Percentiles rank a stretch among this genome's conserved stretches.
phyloP scores from a whole-genome alignment of 768 basidiomycete species.

The Tylopilus subfusipes region DNA sequence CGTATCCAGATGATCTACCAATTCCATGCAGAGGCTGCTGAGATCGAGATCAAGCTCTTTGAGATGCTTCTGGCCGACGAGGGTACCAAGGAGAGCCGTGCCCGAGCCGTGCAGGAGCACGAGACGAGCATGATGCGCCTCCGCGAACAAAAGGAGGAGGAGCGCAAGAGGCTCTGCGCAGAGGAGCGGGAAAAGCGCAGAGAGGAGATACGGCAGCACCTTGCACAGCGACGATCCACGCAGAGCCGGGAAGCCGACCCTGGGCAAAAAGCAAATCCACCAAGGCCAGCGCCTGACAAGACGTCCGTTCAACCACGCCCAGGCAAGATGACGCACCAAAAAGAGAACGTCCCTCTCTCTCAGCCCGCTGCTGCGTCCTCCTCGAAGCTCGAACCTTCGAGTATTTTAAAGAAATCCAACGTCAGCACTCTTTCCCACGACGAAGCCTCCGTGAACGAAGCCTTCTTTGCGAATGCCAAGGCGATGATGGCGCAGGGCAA shows the following conservation, averaged over 20 bases:
- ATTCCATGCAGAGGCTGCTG: constrained; percentile 29
- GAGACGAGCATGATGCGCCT: constrained; percentile 32
- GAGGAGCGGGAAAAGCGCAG: constrained; percentile 28
- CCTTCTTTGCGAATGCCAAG: constrained; percentile 26
- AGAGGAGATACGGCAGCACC: constrained; percentile 16
- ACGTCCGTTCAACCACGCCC: constrained; percentile 10
- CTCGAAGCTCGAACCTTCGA: constrained; percentile 22
- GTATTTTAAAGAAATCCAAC: constrained; percentile 23
- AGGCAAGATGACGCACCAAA: constrained; percentile 22
- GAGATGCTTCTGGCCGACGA: constrained; percentile 22
- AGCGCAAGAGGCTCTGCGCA: constrained; percentile 29
- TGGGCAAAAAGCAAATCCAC: constrained; percentile 11
- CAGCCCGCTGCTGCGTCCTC: constrained; percentile 5
- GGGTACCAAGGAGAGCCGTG: constrained; percentile 30
- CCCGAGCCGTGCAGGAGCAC: constrained; percentile 30
- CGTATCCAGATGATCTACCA: constrained; percentile 35
- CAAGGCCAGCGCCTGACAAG: constrained; percentile 15
- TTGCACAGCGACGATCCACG: constrained; percentile 19
- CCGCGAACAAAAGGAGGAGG: constrained; percentile 32
- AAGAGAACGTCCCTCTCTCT: constrained; percentile 24
- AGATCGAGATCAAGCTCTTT: constrained; percentile 31
- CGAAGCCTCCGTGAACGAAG: constrained; percentile 24
- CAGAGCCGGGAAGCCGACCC: constrained; percentile 19
- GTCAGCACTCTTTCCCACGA: constrained; percentile 27
- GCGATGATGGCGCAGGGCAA: constrained; percentile 19